Percentiles rank a stretch among this genome's conserved stretches.
These are phyloP conservation scores for Saccharomycopsis phalli DNA, from an alignment of 1,139 yeast genomes.

Conservation along the genomic window DNA sequence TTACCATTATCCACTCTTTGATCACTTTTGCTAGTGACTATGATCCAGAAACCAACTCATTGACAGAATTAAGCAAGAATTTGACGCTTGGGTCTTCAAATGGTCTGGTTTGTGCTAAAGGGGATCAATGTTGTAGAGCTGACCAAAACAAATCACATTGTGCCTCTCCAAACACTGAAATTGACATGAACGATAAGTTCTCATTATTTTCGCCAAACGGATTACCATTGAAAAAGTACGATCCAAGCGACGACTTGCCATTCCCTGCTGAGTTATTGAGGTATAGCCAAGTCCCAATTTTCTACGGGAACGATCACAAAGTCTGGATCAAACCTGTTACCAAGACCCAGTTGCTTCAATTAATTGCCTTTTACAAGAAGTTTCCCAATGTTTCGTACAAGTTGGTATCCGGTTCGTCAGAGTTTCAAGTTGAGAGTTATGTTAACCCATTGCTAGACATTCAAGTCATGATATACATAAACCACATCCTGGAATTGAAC, in stretches of 20 bases:
- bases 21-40: constrained; percentile 31
- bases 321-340: constrained; percentile 37
- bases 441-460: constrained; percentile 33
- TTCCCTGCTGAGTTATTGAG: constrained; percentile 32
- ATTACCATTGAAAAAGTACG: constrained; percentile 30
- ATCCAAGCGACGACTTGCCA: constrained; percentile 30
- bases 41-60: constrained; percentile 23
- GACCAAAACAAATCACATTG: constrained; percentile 19
- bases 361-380: constrained; percentile 29
- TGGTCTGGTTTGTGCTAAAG: constrained; percentile 23
- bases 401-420: constrained; percentile 39
- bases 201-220: constrained; percentile 29
- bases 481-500: constrained; percentile 34
- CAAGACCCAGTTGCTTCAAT: constrained; percentile 29
- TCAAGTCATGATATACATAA: constrained; percentile 31
- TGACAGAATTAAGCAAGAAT: constrained; percentile 8
- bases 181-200: constrained; percentile 25
- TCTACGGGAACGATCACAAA: constrained; percentile 30
- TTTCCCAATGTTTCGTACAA: constrained; percentile 25
- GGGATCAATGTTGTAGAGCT: constrained; percentile 27
- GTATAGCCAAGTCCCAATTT: constrained; percentile 27
- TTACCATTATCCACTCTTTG: constrained; percentile 39
- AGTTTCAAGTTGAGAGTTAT: constrained; percentile 37
- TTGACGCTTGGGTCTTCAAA: constrained; percentile 9
- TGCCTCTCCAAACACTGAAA: constrained; percentile 20